phyloP scores from a whole-genome alignment of 306 rosid species.

The Lithocarpus polystachyus region DNA sequence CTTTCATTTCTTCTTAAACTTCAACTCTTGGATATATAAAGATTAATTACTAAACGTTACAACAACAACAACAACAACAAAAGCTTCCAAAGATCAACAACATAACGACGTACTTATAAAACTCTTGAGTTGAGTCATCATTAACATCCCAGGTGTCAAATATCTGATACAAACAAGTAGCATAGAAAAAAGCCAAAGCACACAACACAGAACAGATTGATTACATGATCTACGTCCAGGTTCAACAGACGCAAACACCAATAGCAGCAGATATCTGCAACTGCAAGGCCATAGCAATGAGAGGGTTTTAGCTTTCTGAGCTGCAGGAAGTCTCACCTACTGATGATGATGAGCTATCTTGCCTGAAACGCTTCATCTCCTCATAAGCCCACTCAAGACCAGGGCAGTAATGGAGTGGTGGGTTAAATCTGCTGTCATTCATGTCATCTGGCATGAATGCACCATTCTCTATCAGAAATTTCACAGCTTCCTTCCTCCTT shows the following conservation, averaged over 20 bases:
- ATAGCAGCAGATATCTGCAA: neutral
- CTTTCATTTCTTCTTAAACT: no score
- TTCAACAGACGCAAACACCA: neutral
- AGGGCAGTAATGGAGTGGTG: constrained; percentile 90
- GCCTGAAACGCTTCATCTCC: constrained; percentile 74
- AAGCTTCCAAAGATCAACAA: no score
- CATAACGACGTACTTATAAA: no score
- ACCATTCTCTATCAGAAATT: constrained; percentile 82
- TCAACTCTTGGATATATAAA: no score
- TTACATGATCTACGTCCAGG: neutral
- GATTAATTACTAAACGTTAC: no score
- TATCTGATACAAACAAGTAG: no score
- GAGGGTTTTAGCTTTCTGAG: constrained; percentile 53
- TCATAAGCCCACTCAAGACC: constrained; percentile 99
- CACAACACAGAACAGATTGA: no score
- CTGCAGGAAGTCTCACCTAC: constrained; percentile 59
- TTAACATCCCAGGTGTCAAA: no score
- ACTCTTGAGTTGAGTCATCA: no score
- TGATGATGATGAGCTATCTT: constrained; percentile 44
- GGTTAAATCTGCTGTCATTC: constrained; percentile 81
- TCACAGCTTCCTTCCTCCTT: constrained; percentile 81
- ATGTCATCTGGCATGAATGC: constrained; percentile 91
- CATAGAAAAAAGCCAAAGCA: no score
- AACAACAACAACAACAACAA: no score
- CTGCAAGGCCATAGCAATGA: neutral